phyloP scores from a whole-genome alignment of 2,329 filamentous ascomycete species.

The Colletotrichum orbiculare region DNA sequence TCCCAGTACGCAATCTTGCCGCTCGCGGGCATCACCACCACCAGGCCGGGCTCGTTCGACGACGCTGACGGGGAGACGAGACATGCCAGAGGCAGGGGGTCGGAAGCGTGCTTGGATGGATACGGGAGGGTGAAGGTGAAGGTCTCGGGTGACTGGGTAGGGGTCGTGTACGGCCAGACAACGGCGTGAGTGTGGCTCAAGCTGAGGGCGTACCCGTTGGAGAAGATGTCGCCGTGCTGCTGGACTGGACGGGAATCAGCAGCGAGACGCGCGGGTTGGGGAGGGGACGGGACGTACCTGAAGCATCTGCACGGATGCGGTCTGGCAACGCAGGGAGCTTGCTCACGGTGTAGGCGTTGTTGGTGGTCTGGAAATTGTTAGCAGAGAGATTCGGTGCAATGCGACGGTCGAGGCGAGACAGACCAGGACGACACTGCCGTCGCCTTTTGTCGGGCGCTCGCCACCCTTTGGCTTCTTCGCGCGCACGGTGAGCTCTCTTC shows the following conservation, averaged over 20 bases:
- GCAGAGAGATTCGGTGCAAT: constrained; percentile 11
- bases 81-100: constrained; percentile 83
- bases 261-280: constrained; percentile 17
- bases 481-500: constrained; percentile 68
- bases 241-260: constrained; percentile 58
- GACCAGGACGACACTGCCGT: constrained; percentile 75
- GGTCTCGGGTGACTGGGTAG: constrained; percentile 76
- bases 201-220: constrained; percentile 79
- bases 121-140: constrained; percentile 85
- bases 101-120: constrained; percentile 71
- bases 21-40: constrained; percentile 84
- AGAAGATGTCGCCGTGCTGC: constrained; percentile 75
- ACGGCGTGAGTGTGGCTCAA: constrained; percentile 85
- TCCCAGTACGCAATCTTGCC: constrained; percentile 96
- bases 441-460: constrained; percentile 73
- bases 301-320: constrained; percentile 73
- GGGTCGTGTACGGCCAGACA: constrained; percentile 88
- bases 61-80: constrained; percentile 83
- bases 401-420: constrained; percentile 42
- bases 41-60: constrained; percentile 83
- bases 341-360: constrained; percentile 85
- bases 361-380: constrained; percentile 74
- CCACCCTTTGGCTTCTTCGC: constrained; percentile 72
- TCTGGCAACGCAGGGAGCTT: constrained; percentile 87
- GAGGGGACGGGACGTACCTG: constrained; percentile 64